A percentile compares a stretch with the other conserved stretches of the same genome.
phyloP scores from a whole-genome alignment of 371 early-diverging fungal species.

The Mortierella sp. region DNA sequence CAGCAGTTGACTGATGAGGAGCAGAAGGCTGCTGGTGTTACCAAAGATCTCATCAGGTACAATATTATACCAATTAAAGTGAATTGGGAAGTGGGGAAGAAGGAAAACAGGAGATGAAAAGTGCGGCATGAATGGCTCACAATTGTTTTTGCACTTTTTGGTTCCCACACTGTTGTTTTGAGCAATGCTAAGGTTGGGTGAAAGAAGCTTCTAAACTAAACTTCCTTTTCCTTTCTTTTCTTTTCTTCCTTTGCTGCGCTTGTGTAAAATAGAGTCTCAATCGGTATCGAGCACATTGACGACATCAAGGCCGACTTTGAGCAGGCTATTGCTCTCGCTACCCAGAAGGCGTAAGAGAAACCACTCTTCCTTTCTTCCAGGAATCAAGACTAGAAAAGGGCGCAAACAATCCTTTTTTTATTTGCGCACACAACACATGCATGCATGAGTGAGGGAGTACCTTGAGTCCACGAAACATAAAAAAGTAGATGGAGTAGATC shows the following conservation, averaged over 20 bases:
- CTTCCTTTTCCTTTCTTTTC: background rate
- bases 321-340: slow-evolving; percentile 57
- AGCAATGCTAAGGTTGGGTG: background rate
- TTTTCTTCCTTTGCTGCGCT: background rate
- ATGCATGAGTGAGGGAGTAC: background rate
- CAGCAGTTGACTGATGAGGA: slow-evolving; percentile 88
- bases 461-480: background rate
- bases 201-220: slow-evolving; percentile 1
- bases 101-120: background rate
- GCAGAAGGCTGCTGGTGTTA: slow-evolving; percentile 83
- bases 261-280: slow-evolving; percentile 67
- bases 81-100: background rate
- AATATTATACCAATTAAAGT: background rate
- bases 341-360: slow-evolving; percentile 17
- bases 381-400: background rate
- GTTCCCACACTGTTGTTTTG: background rate
- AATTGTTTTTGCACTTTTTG: background rate
- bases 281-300: slow-evolving; percentile 93
- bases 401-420: background rate
- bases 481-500: background rate
- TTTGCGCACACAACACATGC: background rate
- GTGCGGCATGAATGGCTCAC: background rate
- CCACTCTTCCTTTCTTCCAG: background rate
- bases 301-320: slow-evolving; percentile 89
- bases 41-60: slow-evolving; percentile 83